phyloP scores from a whole-genome alignment of 495 filamentous ascomycete genomes.

The Articulospora tetracladia region DNA sequence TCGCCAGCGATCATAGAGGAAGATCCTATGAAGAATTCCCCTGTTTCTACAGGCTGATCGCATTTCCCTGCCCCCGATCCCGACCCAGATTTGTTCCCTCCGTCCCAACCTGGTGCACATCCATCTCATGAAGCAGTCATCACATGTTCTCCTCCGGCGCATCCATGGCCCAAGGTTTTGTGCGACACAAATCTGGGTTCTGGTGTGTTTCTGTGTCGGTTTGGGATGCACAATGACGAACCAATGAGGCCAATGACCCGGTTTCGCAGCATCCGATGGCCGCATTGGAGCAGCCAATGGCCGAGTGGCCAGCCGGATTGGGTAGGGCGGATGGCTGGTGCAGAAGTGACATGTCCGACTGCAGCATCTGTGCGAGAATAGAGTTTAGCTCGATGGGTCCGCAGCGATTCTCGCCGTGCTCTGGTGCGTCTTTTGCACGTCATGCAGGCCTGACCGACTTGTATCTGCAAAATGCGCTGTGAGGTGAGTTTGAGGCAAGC shows the following conservation, averaged over 20 bases:
- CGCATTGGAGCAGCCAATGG: not conserved
- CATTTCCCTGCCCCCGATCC: too few species aligned
- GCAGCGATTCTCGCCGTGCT: too few species aligned
- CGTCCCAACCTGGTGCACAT: too few species aligned
- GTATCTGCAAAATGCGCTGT: not conserved
- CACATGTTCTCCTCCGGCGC: too few species aligned
- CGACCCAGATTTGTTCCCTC: too few species aligned
- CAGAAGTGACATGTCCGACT: not conserved
- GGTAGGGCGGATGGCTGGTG: not conserved
- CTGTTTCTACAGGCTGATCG: too few species aligned
- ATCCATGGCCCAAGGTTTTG: too few species aligned
- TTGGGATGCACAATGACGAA: not conserved
- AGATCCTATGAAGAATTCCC: too few species aligned
- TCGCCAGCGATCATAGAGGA: conserved; percentile 1
- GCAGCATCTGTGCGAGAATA: conserved; percentile 1
- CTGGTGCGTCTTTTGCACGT: not conserved
- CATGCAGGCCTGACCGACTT: not conserved
- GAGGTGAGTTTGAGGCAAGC: not conserved
- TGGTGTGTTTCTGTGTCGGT: not conserved
- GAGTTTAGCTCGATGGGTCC: not conserved
- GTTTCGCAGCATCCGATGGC: not conserved
- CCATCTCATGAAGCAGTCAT: too few species aligned
- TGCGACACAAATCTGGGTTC: too few species aligned
- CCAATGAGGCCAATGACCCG: not conserved
- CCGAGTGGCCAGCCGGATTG: too few species aligned